Evolutionary conservation across 148 eudicot species (phyloP).

Genomic region (Polygonum aviculare): DNA sequence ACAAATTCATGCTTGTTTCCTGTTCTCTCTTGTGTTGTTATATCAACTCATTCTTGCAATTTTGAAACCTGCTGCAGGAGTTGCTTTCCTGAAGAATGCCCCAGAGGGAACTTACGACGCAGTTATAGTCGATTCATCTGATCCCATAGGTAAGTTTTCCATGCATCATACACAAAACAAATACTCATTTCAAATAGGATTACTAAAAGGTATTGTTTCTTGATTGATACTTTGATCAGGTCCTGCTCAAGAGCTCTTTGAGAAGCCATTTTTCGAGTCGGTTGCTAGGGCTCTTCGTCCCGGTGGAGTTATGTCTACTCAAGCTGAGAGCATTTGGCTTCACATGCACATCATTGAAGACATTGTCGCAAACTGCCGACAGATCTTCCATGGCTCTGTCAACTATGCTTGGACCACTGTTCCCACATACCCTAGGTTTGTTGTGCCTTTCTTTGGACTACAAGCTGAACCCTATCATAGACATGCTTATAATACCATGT

Average conservation of each 20-base stretch:
- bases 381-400: slow-evolving; percentile 57
- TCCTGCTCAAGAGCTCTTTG: slow-evolving; percentile 93
- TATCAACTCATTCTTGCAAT: background rate
- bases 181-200: background rate
- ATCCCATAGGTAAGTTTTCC: slow-evolving; percentile 67
- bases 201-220: background rate
- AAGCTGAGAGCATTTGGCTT: slow-evolving; percentile 99
- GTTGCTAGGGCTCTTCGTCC: slow-evolving; percentile 97
- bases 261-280: slow-evolving; percentile 83
- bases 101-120: slow-evolving; percentile 94
- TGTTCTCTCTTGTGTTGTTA: background rate
- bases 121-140: slow-evolving; percentile 92
- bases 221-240: slow-evolving; percentile 30
- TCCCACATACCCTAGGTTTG: slow-evolving; percentile 92
- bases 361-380: slow-evolving; percentile 39
- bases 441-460: background rate
- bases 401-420: slow-evolving; percentile 99
- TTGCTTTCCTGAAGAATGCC: slow-evolving; percentile 77
- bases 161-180: background rate
- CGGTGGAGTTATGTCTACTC: slow-evolving; percentile 97
- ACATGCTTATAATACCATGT: too few species aligned
- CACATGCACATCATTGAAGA: slow-evolving; percentile 99
- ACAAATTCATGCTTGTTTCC: slow-evolving; percentile 9
- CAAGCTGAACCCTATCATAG: background rate
- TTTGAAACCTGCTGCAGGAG: slow-evolving; percentile 45